phyloP scores from a whole-genome alignment of 176 grass and related monocot species.

The Zea mays region DNA sequence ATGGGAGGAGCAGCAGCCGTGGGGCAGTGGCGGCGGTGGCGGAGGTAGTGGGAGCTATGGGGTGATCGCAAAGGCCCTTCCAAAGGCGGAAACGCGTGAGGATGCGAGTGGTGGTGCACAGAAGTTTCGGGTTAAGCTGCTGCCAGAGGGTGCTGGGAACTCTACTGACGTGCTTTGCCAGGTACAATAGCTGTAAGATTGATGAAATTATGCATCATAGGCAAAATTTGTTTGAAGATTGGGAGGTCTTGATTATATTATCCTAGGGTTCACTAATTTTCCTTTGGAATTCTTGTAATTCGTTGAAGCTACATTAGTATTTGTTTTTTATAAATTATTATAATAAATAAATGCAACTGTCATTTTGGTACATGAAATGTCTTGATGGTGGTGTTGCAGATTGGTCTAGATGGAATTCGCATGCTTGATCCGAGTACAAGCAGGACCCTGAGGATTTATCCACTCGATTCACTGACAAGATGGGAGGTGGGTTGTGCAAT shows the following conservation, averaged over 20 bases:
- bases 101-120: constrained; percentile 76
- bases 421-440: constrained; percentile 93
- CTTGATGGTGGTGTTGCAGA: constrained; percentile 45
- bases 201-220: constrained; percentile 3
- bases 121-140: constrained; percentile 91
- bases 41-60: constrained; percentile 43
- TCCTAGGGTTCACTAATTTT: background rate
- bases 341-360: background rate
- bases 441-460: constrained; percentile 79
- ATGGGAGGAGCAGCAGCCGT: constrained; percentile 39
- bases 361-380: background rate
- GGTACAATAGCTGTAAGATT: constrained; percentile 42
- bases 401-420: constrained; percentile 97
- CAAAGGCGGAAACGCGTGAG: constrained; percentile 69
- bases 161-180: constrained; percentile 91
- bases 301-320: background rate
- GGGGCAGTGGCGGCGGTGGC: background rate
- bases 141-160: constrained; percentile 77
- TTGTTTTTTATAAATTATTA: background rate
- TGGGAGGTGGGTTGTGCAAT: constrained; percentile 62
- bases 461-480: constrained; percentile 81
- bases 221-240: background rate
- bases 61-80: constrained; percentile 81
- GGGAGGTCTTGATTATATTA: background rate
- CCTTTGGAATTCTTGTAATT: background rate